Evolutionary conservation across 2,329 filamentous ascomycete genomes (phyloP).

Genomic region (Ceratocystis smalleyi): DNA sequence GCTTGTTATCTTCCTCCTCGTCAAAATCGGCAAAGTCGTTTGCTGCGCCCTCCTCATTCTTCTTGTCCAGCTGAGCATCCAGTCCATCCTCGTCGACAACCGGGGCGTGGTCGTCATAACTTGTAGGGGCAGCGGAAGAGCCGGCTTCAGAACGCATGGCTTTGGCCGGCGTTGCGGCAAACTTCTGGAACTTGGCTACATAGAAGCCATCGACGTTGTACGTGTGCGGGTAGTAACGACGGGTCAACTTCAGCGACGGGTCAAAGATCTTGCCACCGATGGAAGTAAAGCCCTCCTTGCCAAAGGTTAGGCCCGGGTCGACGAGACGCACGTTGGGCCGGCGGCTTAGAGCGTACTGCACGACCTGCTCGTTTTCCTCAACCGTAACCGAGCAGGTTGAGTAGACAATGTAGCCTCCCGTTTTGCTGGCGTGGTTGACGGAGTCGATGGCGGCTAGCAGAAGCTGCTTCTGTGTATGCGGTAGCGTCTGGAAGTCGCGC

Average conservation of each 20-base stretch:
- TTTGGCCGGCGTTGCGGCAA: slow-evolving; percentile 43
- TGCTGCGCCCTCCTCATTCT: slow-evolving; percentile 20
- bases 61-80: slow-evolving; percentile 7
- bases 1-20: slow-evolving; percentile 54
- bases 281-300: slow-evolving; percentile 79
- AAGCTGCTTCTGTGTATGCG: slow-evolving; percentile 89
- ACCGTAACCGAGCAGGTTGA: slow-evolving; percentile 91
- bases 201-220: slow-evolving; percentile 98
- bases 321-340: slow-evolving; percentile 89
- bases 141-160: slow-evolving; percentile 28
- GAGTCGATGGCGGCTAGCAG: slow-evolving; percentile 88
- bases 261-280: slow-evolving; percentile 90
- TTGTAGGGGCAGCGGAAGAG: slow-evolving; percentile 21
- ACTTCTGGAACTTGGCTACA: slow-evolving; percentile 94
- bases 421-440: slow-evolving; percentile 78
- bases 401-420: slow-evolving; percentile 89
- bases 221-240: slow-evolving; percentile 76
- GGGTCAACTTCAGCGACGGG: slow-evolving; percentile 63
- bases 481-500: slow-evolving; percentile 81
- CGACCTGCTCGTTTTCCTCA: slow-evolving; percentile 79
- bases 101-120: slow-evolving; percentile 2
- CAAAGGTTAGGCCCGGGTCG: slow-evolving; percentile 77
- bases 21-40: slow-evolving; percentile 59
- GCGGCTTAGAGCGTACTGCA: slow-evolving; percentile 82
- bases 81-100: slow-evolving; percentile 13